Base-by-base conservation (phyloP, 169 alveolate species). In the Cryptosporidium parvum region DNA sequence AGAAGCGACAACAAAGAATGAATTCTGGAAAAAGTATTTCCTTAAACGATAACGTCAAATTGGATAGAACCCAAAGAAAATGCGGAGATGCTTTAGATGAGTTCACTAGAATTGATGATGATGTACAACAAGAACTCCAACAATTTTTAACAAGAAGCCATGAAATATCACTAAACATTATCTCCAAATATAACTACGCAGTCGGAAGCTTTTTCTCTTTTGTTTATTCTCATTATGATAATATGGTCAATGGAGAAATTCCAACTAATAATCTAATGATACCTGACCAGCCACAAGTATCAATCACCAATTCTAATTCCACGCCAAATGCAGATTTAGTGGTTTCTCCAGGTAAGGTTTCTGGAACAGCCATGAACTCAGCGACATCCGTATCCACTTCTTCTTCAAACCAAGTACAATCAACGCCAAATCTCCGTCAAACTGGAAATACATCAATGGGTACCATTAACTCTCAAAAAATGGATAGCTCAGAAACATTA, bases 51-150 rank as follows among this genome's bases (percentile, higher is more conserved):
- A 80, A 80, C 62, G 89, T 75, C 31, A 80, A 80, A 65, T 48
- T 80, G 52, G 89, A 80, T 26, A 69, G 89, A 21, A 80, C 89
- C 12, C 89, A 80, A 29, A 80, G 75, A 29, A 80, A 80, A 42
- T 80, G 89, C 65, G 89, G 89, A 21, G 89, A 80, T 21, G 89
- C 89, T 18, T 80, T 80, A 52, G 89, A 80, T 62, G 89, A 80
- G 56, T 80, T 80, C 14, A 80, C 89, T 5, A 80, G 89, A 42
- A 80, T 80, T 42, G 89, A 80, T 39, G 89, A 80, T 35, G 89
- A 80, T 1, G 89, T 80, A 6, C 89, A 80, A 31, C 89, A 80
- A 29, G 89, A 80, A 29, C 89, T 80, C 0, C 89, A 80, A 23
- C 75, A 62, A 29, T 80, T 80, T 33, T 45, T 80, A 26, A 80